These are phyloP conservation scores for Myxozyma sirexii DNA, from an alignment of 805 yeast species.

Conservation along the genomic window DNA sequence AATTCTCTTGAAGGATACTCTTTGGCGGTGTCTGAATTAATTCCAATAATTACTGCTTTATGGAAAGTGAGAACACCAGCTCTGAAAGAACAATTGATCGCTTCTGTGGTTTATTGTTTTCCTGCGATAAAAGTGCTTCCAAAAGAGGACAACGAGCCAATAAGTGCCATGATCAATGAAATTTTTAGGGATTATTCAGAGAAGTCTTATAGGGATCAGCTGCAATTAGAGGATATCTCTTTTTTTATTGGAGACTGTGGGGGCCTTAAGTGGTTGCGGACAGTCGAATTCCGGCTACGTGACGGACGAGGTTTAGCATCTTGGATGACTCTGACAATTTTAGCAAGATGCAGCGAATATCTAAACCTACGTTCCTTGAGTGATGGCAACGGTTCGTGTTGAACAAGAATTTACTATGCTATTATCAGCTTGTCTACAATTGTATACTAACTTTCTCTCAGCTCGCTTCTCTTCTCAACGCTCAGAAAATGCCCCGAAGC, in stretches of 20 bases:
- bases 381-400: background rate
- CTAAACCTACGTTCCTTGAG: background rate
- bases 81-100: constrained; percentile 21
- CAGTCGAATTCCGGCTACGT: constrained; percentile 9
- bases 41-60: constrained; percentile 5
- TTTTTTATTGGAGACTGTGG: background rate
- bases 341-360: constrained; percentile 8
- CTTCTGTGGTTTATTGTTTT: constrained; percentile 5
- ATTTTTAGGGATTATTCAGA: constrained; percentile 19
- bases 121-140: constrained; percentile 13
- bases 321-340: constrained; percentile 24
- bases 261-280: constrained; percentile 5
- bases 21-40: background rate
- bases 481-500: background rate
- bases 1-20: constrained; percentile 4
- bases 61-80: constrained; percentile 14
- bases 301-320: constrained; percentile 8
- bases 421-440: background rate
- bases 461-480: background rate
- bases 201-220: constrained; percentile 12
- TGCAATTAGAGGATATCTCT: constrained; percentile 20
- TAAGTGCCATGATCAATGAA: constrained; percentile 1
- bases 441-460: background rate
- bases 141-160: constrained; percentile 1
- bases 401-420: no score